Evolutionary conservation across 108 stramenopile genomes (phyloP), one percentile per base, ranked within the genome.

Genomic region (Craspedostauros australis): DNA sequence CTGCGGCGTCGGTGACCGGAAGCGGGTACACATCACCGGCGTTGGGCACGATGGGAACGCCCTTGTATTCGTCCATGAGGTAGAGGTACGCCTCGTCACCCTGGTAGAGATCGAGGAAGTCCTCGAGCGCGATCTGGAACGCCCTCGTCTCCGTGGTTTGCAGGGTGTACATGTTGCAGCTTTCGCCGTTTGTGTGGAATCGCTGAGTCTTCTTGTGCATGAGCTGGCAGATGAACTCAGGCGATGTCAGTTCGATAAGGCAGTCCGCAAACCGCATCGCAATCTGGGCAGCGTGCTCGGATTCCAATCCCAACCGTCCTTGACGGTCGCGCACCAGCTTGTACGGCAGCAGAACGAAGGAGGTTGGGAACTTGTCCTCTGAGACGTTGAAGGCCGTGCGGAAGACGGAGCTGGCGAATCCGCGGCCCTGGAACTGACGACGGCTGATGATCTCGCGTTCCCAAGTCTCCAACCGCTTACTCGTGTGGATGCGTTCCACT

Each of bases 271-370:
- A 80, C 29, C 69, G 55, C 45, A 75, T 44, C 9, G 78, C 78
- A 9, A 72, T 41, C 18, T 43, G 8, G 0, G 70, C 70, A 15
- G 73, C 54, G 12, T 56, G 49, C 4, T 66, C 39, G 30, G 56
- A 53, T 24, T 61, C 79, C 1, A 80, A 54, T 0, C 69, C 65
- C 21, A 76, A 27, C 4, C 42, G 26, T 14, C 74, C 74, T 9
- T 73, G 37, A 5, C 31, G 29, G 37, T 66, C 55, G 20, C 42
- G 45, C 18, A 57, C 46, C 8, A 80, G 59, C 40, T 65, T 72
- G 42, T 80, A 80, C 2, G 79, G 79, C 4, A 80, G 74, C 11
- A 80, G 29, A 9, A 80, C 54, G 44, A 80, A 80, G 24, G 54
- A 65, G 4, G 74, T 64, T 15, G 79, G 79, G 16, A 71, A 54